These are phyloP conservation scores for Planoprotostelium fungivorum DNA, from an alignment of 78 protist species.

Conservation along the genomic window DNA sequence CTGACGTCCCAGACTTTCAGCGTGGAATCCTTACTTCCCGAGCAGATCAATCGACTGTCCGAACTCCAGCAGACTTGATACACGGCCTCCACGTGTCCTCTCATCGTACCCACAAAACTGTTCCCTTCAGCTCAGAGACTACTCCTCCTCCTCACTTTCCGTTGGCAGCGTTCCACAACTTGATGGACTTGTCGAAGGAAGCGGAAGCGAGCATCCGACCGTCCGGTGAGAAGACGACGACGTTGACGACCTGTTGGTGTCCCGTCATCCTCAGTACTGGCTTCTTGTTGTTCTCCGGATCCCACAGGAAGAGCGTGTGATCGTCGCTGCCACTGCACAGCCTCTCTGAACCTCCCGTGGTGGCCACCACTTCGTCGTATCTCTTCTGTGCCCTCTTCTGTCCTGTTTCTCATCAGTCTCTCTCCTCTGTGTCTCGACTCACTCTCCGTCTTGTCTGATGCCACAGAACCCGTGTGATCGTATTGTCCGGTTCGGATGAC, in stretches of 20 bases:
- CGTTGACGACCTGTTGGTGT: slow-evolving; percentile 83
- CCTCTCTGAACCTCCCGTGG: slow-evolving; percentile 50
- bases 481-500: slow-evolving; percentile 85
- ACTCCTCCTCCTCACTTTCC: slow-evolving; percentile 66
- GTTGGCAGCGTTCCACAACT: slow-evolving; percentile 86
- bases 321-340: slow-evolving; percentile 93
- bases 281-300: slow-evolving; percentile 73
- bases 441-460: not conserved
- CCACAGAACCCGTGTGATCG: slow-evolving; percentile 70
- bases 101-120: slow-evolving; percentile 70
- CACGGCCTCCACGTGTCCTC: slow-evolving; percentile 97
- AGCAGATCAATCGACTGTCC: slow-evolving; percentile 87
- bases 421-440: not conserved
- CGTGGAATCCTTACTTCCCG: slow-evolving; percentile 92
- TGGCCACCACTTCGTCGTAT: slow-evolving; percentile 48
- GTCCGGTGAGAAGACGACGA: slow-evolving; percentile 88
- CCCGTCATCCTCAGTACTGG: slow-evolving; percentile 86
- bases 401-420: not conserved
- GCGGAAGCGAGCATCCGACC: slow-evolving; percentile 93
- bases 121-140: not conserved
- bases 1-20: slow-evolving; percentile 82
- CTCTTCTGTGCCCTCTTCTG: slow-evolving; percentile 63
- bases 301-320: slow-evolving; percentile 94
- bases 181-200: slow-evolving; percentile 93
- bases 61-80: slow-evolving; percentile 95